Evolutionary conservation across 345 rosid genomes (phyloP), one percentile per base, ranked within the genome.

Genomic region (Acer negundo): DNA sequence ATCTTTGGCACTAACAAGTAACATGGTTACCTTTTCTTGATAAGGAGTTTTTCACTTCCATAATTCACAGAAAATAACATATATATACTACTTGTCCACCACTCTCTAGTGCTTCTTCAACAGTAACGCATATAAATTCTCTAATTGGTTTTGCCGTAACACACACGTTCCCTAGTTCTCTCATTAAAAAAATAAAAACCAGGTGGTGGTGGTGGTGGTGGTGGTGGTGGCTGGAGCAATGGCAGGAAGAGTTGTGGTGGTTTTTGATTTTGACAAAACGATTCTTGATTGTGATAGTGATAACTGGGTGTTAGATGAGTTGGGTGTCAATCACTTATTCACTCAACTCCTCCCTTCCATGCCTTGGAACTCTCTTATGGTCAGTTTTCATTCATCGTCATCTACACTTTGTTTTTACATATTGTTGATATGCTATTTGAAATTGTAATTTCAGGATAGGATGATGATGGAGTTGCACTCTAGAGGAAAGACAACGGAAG

Each of bases 211-310:
- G 44, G 44, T 7, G 44, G 44, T 40, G 6, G 44, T 8, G 6
- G 44, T 8, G 4, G 44, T 8, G 44, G 44, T 40, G 6, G 44
- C 9, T 40, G 44, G 44, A 5, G 44, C 46, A 73, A 81, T 81
- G 80, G 79, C 69, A 42, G 46, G 46, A 42, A 9, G 46, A 42
- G 46, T 59, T 3, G 49, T 75, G 62, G 66, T 59, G 62, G 81
- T 82, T 70, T 82, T 82, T 69, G 85, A 82, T 74, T 79, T 82
- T 22, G 82, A 82, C 70, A 75, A 79, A 74, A 82, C 85, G 11
- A 77, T 82, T 19, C 61, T 79, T 53, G 85, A 82, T 44, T 79
- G 76, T 7, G 82, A 82, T 62, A 35, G 72, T 24, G 85, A 79
- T 53, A 66, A 79, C 6, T 82, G 85, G 85, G 75, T 82, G 13